Evolutionary conservation across 2,329 filamentous ascomycete species (phyloP).

Genomic region (Fusarium protoensiforme): DNA sequence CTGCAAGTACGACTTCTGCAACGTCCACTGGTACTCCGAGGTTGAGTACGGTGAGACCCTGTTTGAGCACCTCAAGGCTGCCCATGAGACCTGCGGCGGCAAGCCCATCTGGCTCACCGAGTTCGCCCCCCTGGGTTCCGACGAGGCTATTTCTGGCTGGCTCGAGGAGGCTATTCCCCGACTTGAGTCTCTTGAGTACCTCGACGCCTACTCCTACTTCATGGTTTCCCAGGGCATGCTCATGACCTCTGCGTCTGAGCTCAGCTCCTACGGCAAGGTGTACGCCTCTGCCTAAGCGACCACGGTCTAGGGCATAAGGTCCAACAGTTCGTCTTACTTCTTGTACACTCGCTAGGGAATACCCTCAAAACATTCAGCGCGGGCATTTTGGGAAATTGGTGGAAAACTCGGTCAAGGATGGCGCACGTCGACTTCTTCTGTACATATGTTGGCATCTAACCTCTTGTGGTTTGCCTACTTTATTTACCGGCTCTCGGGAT

Average conservation of each 20-base stretch:
- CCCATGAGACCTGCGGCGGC: conserved; percentile 55
- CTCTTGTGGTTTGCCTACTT: conserved; percentile 26
- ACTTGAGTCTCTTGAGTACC: conserved; percentile 62
- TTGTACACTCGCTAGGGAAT: conserved; percentile 53
- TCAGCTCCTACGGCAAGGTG: conserved; percentile 60
- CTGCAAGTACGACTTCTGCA: conserved; percentile 70
- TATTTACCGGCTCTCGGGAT: conserved; percentile 19
- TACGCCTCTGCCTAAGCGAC: conserved; percentile 56
- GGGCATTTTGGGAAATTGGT: conserved; percentile 29
- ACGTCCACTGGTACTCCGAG: conserved; percentile 72
- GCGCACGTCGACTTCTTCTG: conserved; percentile 43
- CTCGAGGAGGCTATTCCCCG: conserved; percentile 59
- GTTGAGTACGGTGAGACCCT: conserved; percentile 61
- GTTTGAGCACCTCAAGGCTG: conserved; percentile 63
- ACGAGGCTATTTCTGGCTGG: conserved; percentile 57
- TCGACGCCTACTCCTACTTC: conserved; percentile 69
- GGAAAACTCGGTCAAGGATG: conserved; percentile 36
- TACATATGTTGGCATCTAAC: conserved; percentile 43
- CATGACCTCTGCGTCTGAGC: conserved; percentile 51
- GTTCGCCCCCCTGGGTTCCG: conserved; percentile 65
- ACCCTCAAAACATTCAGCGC: conserved; percentile 42
- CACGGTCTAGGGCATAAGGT: conserved; percentile 1
- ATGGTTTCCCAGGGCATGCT: conserved; percentile 58
- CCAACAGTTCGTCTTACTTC: conserved; percentile 45
- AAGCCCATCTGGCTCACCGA: conserved; percentile 72